A percentile compares a stretch with the other conserved stretches of the same genome.
Evolutionary conservation across 2,329 filamentous ascomycete species (phyloP).

Genomic region (Capronia americana): DNA sequence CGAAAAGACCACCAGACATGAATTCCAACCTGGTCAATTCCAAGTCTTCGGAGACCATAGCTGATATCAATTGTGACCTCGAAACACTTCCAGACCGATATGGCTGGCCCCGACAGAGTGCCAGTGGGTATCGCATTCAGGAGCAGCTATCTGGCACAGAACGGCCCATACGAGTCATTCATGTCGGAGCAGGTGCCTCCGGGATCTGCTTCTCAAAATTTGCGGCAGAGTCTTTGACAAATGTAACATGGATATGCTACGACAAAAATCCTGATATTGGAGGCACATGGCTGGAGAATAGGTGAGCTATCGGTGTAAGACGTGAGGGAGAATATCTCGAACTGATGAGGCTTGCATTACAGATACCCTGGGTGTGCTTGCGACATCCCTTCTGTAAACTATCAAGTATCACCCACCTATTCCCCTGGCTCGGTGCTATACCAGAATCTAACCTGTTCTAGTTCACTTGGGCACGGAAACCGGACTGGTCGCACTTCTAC

Average conservation of each 20-base stretch:
- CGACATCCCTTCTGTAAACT: conserved; percentile 51
- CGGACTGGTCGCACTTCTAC: conserved; percentile 39
- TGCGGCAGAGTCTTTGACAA: conserved; percentile 16
- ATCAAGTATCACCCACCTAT: no score
- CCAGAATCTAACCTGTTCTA: conserved; percentile 49
- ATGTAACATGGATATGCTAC: conserved; percentile 37
- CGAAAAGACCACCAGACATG: no score
- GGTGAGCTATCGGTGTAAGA: no score
- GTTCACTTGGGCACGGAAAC: conserved; percentile 47
- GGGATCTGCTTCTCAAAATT: conserved; percentile 42
- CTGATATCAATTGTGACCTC: conserved; percentile 10
- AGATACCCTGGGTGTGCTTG: conserved; percentile 45
- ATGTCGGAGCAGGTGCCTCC: conserved; percentile 39
- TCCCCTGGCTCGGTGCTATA: no score
- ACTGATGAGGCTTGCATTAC: conserved; percentile 37
- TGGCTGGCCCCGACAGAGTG: conserved; percentile 13
- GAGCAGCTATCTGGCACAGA: conserved; percentile 19
- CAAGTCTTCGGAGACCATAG: no score
- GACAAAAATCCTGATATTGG: conserved; percentile 43
- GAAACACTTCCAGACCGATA: conserved; percentile 20
- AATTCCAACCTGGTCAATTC: no score
- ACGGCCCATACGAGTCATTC: conserved; percentile 21
- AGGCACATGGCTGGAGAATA: conserved; percentile 44
- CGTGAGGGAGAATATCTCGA: no score
- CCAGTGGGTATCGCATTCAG: conserved; percentile 14